A percentile compares a stretch with the other conserved stretches of the same genome.
phyloP scores from a whole-genome alignment of 306 rosid genomes.

The Cyamopsis tetragonoloba region DNA sequence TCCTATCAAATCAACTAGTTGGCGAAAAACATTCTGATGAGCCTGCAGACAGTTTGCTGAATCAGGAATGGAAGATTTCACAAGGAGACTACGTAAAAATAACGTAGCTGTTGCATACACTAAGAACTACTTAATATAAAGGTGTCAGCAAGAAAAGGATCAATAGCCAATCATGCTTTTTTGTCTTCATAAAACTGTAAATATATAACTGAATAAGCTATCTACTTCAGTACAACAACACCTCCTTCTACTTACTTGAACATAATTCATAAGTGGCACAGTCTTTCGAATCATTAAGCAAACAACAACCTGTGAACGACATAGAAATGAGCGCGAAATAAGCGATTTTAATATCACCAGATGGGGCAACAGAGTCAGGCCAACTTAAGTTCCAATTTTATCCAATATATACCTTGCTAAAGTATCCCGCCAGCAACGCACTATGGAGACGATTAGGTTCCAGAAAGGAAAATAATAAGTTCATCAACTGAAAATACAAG shows the following conservation, averaged over 20 bases:
- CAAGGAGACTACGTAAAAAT: conserved; percentile 7
- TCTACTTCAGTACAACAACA: not conserved
- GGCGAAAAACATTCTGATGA: conserved; percentile 85
- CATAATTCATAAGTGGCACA: conserved; percentile 90
- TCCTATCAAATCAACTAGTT: conserved; percentile 94
- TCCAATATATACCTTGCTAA: conserved; percentile 69
- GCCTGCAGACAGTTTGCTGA: conserved; percentile 52
- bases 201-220: conserved; percentile 15
- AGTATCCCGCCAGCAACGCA: conserved; percentile 87
- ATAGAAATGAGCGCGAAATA: conserved; percentile 16
- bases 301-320: conserved; percentile 67
- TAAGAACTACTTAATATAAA: not conserved
- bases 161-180: not conserved
- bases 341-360: not conserved
- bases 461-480: conserved; percentile 91
- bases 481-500: conserved; percentile 71
- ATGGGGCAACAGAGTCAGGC: conserved; percentile 12
- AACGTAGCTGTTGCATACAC: not conserved
- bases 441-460: conserved; percentile 80
- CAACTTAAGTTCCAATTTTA: conserved; percentile 21
- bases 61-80: conserved; percentile 20
- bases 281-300: conserved; percentile 97
- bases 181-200: not conserved
- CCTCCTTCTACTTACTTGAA: conserved; percentile 55
- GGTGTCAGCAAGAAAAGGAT: not conserved